These are phyloP conservation scores for Suhomyces atakaporum DNA, from an alignment of 1,139 yeast species.

Conservation along the genomic window DNA sequence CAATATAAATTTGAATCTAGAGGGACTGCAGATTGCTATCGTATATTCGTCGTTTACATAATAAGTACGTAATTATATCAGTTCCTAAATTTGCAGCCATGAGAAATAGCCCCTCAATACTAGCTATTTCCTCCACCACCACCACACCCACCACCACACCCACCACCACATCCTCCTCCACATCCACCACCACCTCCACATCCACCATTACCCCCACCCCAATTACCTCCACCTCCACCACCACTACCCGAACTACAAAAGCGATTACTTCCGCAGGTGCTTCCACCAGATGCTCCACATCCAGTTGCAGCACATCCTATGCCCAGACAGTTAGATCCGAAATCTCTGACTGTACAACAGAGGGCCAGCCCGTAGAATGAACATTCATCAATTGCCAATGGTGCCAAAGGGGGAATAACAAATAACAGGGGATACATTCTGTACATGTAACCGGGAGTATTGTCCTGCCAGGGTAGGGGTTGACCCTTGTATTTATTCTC, in stretches of 20 bases:
- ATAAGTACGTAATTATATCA: no score
- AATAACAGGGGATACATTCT: conserved; percentile 12
- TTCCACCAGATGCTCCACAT: conserved; percentile 1
- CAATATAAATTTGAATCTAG: no score
- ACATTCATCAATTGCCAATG: conserved; percentile 11
- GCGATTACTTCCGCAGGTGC: background rate
- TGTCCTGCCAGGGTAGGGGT: conserved; percentile 13
- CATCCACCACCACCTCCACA: conserved; percentile 6
- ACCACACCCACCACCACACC: conserved; percentile 9
- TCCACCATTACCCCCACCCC: conserved; percentile 4
- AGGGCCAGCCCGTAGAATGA: conserved; percentile 14
- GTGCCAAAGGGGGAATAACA: conserved; percentile 16
- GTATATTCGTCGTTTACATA: no score
- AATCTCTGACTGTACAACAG: conserved; percentile 16
- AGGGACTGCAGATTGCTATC: no score
- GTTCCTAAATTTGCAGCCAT: background rate
- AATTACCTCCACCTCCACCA: conserved; percentile 5
- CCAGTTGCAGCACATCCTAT: conserved; percentile 8
- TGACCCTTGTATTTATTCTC: conserved; percentile 12
- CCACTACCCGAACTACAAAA: conserved; percentile 1
- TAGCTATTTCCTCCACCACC: conserved; percentile 6
- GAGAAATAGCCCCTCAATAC: no score
- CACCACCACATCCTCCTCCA: conserved; percentile 6
- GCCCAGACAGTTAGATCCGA: conserved; percentile 15
- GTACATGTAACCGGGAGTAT: conserved; percentile 1